Evolutionary conservation across 768 basidiomycete species (phyloP).

Genomic region (Rhizopogon rudus): DNA sequence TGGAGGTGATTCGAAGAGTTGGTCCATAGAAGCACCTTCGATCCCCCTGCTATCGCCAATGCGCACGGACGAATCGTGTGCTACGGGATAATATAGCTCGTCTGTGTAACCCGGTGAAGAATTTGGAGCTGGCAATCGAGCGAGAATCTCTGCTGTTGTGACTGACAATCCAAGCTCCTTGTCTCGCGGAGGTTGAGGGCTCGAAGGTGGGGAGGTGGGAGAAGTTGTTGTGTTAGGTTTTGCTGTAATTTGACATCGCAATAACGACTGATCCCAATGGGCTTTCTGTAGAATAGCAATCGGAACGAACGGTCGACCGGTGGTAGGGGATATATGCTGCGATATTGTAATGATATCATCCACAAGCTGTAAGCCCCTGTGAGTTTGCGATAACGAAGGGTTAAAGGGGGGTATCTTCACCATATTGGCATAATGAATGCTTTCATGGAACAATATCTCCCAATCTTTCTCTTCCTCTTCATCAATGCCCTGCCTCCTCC

Average conservation of each 20-base stretch:
- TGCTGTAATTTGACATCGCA: constrained; percentile 54
- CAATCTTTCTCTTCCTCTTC: constrained; percentile 68
- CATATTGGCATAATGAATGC: constrained; percentile 87
- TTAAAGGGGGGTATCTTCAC: constrained; percentile 33
- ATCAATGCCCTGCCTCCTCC: constrained; percentile 49
- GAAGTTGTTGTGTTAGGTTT: constrained; percentile 18
- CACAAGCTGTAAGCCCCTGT: constrained; percentile 44
- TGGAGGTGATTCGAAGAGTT: constrained; percentile 49
- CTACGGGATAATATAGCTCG: constrained; percentile 57
- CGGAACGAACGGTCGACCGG: constrained; percentile 64
- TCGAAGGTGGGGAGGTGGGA: constrained; percentile 28
- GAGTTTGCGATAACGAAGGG: background rate
- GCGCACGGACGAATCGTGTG: constrained; percentile 63
- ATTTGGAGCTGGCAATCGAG: constrained; percentile 20
- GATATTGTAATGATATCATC: constrained; percentile 78
- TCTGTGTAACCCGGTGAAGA: constrained; percentile 18
- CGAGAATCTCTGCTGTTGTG: constrained; percentile 47
- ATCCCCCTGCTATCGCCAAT: constrained; percentile 64
- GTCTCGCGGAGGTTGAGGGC: constrained; percentile 29
- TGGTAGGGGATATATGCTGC: constrained; percentile 68
- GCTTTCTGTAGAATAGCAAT: constrained; percentile 65
- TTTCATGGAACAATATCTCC: constrained; percentile 62
- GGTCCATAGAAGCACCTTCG: constrained; percentile 60
- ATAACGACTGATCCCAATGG: constrained; percentile 72
- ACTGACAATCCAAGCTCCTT: constrained; percentile 69